Conservation (phyloP, 306 rosid species). For the Trifolium subterraneum region DNA sequence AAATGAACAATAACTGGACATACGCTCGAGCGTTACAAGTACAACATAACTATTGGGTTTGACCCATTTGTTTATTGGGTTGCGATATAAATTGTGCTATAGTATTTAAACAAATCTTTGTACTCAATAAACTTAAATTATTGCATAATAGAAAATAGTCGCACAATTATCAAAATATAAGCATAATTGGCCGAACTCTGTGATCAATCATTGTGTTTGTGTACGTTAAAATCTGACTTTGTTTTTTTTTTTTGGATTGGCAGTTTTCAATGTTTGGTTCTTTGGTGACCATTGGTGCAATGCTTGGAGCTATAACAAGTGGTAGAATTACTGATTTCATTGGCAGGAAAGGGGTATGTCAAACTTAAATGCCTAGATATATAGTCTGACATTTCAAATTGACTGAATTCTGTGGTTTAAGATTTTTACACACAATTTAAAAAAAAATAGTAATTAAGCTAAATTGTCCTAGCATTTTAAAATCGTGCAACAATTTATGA, state of each 20-base stretch:
- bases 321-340: constrained; percentile 69
- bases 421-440: not conserved
- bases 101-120: too few species aligned
- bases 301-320: constrained; percentile 80
- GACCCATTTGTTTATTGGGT: too few species aligned
- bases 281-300: constrained; percentile 82
- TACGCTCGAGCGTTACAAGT: too few species aligned
- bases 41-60: too few species aligned
- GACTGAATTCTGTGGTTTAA: not conserved
- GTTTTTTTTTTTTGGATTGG: not conserved
- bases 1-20: too few species aligned
- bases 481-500: not conserved
- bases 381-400: not conserved
- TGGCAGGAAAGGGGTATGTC: constrained; percentile 78
- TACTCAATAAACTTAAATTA: too few species aligned
- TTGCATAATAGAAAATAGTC: not conserved
- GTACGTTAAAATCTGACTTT: too few species aligned
- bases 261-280: constrained; percentile 94
- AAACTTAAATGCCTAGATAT: not conserved
- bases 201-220: not conserved
- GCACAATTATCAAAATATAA: not conserved
- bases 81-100: too few species aligned
- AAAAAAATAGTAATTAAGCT: too few species aligned
- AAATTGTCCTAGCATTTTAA: too few species aligned
- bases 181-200: not conserved